Evolutionary conservation across 306 rosid genomes (phyloP).

Genomic region (Ochetophila trinervis): DNA sequence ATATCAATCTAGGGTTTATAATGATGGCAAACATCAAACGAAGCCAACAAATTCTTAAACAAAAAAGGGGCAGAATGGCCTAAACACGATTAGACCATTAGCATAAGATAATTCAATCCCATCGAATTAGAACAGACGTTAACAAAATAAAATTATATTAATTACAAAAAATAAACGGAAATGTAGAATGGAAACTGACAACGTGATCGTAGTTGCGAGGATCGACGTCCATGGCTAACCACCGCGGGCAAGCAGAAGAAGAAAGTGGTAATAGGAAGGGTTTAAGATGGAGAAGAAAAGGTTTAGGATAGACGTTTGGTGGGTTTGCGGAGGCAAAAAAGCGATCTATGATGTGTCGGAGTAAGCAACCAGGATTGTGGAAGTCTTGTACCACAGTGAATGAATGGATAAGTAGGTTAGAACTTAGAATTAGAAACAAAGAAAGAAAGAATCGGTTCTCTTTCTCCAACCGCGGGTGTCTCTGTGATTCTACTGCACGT

Average conservation of each 20-base stretch:
- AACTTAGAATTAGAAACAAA: neutral
- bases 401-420: neutral
- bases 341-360: neutral
- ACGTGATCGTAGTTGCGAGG: constrained; percentile 69
- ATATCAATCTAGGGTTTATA: constrained; percentile 1
- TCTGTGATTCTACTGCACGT: constrained; percentile 1
- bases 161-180: neutral
- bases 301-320: neutral
- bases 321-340: neutral
- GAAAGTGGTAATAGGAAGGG: neutral
- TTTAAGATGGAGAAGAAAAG: neutral
- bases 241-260: neutral
- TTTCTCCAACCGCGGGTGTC: neutral
- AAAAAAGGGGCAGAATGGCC: neutral
- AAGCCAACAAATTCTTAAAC: neutral
- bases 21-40: neutral
- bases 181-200: constrained; percentile 33
- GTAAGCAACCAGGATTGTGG: neutral
- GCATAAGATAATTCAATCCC: too few species aligned
- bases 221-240: constrained; percentile 67
- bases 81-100: too few species aligned
- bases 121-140: too few species aligned
- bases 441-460: constrained; percentile 2
- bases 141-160: neutral
- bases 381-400: neutral